These are phyloP conservation scores for Candida sp. DNA, from an alignment of 1,139 yeast genomes.

Conservation along the genomic window DNA sequence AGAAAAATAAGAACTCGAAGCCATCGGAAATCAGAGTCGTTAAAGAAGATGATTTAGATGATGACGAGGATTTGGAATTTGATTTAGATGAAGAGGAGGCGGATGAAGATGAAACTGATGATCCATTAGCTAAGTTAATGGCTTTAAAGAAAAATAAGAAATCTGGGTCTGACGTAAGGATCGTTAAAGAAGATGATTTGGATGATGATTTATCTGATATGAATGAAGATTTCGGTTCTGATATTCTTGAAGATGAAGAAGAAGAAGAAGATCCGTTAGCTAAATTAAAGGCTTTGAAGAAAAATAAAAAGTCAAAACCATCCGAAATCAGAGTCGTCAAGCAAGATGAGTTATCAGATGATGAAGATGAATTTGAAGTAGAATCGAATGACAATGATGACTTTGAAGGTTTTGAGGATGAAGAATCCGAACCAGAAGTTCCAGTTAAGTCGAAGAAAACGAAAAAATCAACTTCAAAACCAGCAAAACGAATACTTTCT, in stretches of 20 bases:
- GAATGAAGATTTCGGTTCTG: conserved; percentile 7
- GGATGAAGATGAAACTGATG: conserved; percentile 12
- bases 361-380: conserved; percentile 11
- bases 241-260: conserved; percentile 3
- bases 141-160: conserved; percentile 33
- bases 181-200: conserved; percentile 28
- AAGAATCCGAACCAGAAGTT: not conserved
- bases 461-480: conserved; percentile 6
- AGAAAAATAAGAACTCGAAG: conserved; percentile 17
- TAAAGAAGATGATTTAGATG: conserved; percentile 25
- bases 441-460: conserved; percentile 6
- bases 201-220: conserved; percentile 6
- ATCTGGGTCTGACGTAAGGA: conserved; percentile 6
- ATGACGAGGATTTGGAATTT: conserved; percentile 9
- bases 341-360: conserved; percentile 18
- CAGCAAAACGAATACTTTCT: conserved; percentile 14
- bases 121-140: conserved; percentile 43
- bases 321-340: conserved; percentile 16
- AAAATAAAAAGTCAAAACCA: conserved; percentile 12
- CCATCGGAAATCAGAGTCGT: conserved; percentile 14
- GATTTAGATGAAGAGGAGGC: not conserved
- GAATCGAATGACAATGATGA: not conserved
- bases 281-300: conserved; percentile 41
- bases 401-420: not conserved
- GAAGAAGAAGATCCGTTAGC: conserved; percentile 35